phyloP scores from a whole-genome alignment of 139 green algal genomes.

The Micractinium sp. region DNA sequence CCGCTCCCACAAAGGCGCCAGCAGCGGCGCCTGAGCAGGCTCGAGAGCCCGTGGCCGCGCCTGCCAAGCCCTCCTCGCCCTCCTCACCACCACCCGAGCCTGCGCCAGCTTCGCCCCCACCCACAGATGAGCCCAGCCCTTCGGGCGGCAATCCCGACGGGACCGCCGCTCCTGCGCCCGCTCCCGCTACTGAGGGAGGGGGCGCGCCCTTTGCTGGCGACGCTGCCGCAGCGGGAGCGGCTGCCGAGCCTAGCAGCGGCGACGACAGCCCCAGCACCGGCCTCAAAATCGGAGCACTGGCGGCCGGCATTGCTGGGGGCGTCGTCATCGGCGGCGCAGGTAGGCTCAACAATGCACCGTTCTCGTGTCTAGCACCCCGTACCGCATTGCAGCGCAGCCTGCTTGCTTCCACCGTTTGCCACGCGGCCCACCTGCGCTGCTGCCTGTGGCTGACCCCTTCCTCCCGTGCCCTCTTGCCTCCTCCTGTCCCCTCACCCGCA shows the following conservation, averaged over 20 bases:
- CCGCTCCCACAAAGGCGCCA: neutral
- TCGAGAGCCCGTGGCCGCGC: too few species aligned
- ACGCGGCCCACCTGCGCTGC: too few species aligned
- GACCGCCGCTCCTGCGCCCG: neutral
- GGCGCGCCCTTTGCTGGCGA: neutral
- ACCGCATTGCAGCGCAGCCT: neutral
- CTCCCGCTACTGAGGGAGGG: neutral
- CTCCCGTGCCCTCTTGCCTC: neutral
- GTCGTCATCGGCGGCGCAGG: neutral
- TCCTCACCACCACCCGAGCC: too few species aligned
- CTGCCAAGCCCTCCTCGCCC: neutral
- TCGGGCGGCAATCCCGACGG: too few species aligned
- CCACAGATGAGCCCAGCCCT: too few species aligned
- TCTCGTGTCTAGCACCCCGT: too few species aligned
- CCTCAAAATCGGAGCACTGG: neutral
- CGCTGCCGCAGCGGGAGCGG: neutral
- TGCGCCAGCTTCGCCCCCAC: neutral
- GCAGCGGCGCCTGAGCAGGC: neutral
- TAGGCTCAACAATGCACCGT: too few species aligned
- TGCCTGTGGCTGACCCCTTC: neutral
- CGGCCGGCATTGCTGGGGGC: neutral
- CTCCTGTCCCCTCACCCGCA: neutral
- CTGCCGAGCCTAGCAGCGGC: neutral
- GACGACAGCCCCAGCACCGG: neutral
- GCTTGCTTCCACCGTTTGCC: neutral